phyloP scores from a whole-genome alignment of 1,284 basidiomycete species.

The Exobasidium cylindrosporum region DNA sequence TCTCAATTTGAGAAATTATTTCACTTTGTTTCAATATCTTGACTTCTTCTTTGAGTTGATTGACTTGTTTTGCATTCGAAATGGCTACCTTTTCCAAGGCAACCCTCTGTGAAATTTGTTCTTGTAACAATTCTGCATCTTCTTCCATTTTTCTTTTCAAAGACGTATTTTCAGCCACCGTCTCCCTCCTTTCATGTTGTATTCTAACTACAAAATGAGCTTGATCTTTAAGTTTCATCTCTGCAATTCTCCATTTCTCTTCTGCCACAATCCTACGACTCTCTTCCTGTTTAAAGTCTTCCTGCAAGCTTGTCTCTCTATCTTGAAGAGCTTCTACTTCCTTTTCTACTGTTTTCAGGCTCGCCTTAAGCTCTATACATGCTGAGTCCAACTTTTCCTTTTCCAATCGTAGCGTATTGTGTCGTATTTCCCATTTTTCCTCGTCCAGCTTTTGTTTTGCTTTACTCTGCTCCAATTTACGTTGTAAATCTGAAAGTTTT shows the following conservation, averaged over 20 bases:
- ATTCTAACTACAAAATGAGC: too few species aligned
- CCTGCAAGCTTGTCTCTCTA: background rate
- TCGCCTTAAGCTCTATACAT: background rate
- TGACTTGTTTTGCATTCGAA: background rate
- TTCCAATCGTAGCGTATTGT: background rate
- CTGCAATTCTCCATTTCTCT: too few species aligned
- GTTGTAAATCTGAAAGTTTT: background rate
- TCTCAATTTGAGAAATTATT: background rate
- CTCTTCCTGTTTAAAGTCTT: background rate
- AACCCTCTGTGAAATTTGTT: too few species aligned
- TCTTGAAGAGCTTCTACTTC: background rate
- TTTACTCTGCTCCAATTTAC: background rate
- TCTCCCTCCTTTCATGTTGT: too few species aligned
- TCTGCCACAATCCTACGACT: background rate
- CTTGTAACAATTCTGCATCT: too few species aligned
- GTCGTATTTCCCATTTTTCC: background rate
- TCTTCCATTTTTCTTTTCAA: too few species aligned
- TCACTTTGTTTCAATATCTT: background rate
- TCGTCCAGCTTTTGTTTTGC: background rate
- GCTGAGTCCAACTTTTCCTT: background rate
- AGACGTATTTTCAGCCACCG: too few species aligned
- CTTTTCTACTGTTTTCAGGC: background rate
- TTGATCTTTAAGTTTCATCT: too few species aligned
- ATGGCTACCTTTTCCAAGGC: background rate
- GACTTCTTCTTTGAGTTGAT: background rate